Conservation (phyloP, 495 filamentous ascomycete species). For the Trichocladium uniseriatum region DNA sequence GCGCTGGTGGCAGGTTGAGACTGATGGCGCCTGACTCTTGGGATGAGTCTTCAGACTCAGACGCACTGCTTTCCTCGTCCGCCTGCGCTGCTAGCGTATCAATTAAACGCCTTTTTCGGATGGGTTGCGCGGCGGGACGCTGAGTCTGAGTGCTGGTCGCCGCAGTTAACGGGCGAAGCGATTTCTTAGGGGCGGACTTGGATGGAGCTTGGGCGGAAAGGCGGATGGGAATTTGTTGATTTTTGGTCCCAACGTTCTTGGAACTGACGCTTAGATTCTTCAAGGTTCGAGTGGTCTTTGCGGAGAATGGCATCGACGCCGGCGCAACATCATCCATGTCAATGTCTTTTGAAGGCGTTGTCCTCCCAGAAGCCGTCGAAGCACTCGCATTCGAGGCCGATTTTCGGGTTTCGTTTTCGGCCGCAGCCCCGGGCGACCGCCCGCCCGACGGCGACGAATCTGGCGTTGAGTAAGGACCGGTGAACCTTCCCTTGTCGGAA, state of each 20-base stretch:
- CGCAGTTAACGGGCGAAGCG: constrained; percentile 2
- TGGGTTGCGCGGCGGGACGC: constrained; percentile 1
- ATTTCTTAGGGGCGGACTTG: constrained; percentile 6
- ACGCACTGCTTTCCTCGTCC: constrained; percentile 12
- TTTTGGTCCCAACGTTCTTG: constrained; percentile 7
- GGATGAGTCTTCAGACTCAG: constrained; percentile 13
- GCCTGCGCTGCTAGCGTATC: constrained; percentile 45
- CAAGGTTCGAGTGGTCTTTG: constrained; percentile 19
- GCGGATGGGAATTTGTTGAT: constrained; percentile 33
- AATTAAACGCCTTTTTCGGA: constrained; percentile 42
- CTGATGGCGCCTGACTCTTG: not conserved
- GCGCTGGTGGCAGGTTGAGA: not conserved
- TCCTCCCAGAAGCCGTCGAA: not conserved
- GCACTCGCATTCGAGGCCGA: constrained; percentile 5
- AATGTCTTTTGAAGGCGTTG: constrained; percentile 22
- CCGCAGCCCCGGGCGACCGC: constrained; percentile 5
- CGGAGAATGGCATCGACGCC: constrained; percentile 20
- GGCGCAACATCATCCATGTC: constrained; percentile 13
- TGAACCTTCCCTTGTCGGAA: constrained; percentile 16
- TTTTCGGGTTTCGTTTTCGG: constrained; percentile 8
- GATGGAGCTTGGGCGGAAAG: constrained; percentile 19
- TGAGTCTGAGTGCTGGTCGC: not conserved
- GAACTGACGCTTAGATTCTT: constrained; percentile 19
- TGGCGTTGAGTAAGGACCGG: constrained; percentile 21
- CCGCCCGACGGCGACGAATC: constrained; percentile 19